These are phyloP conservation scores for Papiliotrema laurentii DNA, from an alignment of 1,284 basidiomycete genomes.

Conservation along the genomic window DNA sequence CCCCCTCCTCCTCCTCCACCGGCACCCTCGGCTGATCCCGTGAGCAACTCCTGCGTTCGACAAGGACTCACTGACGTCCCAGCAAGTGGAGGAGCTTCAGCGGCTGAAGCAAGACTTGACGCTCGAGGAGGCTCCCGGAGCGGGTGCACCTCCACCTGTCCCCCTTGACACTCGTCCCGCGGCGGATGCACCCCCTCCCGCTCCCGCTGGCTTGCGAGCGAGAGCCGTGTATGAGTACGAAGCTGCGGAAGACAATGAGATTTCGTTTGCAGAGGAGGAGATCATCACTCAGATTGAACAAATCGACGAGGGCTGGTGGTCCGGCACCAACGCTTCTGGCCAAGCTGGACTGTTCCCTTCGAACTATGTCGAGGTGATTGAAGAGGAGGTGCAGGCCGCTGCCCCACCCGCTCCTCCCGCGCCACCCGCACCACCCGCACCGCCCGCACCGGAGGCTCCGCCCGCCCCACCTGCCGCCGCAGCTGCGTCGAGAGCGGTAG, in stretches of 20 bases:
- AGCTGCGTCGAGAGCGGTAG: slow-evolving; percentile 38
- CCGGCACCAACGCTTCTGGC: slow-evolving; percentile 62
- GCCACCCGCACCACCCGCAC: slow-evolving; percentile 40
- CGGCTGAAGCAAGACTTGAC: slow-evolving; percentile 42
- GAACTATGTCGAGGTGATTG: slow-evolving; percentile 73
- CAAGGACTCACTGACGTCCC: slow-evolving; percentile 1
- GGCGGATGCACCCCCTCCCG: slow-evolving; percentile 13
- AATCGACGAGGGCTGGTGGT: slow-evolving; percentile 80
- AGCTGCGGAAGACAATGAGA: slow-evolving; percentile 60
- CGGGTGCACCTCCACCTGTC: slow-evolving; percentile 32
- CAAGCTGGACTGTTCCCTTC: slow-evolving; percentile 64
- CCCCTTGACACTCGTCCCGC: slow-evolving; percentile 27
- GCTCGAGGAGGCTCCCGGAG: slow-evolving; percentile 30
- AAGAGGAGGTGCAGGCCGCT: slow-evolving; percentile 40
- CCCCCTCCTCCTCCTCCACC: slow-evolving; percentile 43
- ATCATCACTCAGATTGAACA: slow-evolving; percentile 74
- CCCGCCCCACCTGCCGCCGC: slow-evolving; percentile 47
- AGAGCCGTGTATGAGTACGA: slow-evolving; percentile 72
- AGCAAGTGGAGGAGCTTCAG: slow-evolving; percentile 40
- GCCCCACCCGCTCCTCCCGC: slow-evolving; percentile 26
- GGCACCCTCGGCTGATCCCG: slow-evolving; percentile 50
- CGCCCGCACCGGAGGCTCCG: slow-evolving; percentile 36
- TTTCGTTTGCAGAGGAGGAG: slow-evolving; percentile 73
- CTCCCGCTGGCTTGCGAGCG: slow-evolving; percentile 40
- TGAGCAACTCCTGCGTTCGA: slow-evolving; percentile 7